These are phyloP conservation scores for Zymoseptoria brevis DNA, from an alignment of 2,329 filamentous ascomycete genomes.

Conservation along the genomic window DNA sequence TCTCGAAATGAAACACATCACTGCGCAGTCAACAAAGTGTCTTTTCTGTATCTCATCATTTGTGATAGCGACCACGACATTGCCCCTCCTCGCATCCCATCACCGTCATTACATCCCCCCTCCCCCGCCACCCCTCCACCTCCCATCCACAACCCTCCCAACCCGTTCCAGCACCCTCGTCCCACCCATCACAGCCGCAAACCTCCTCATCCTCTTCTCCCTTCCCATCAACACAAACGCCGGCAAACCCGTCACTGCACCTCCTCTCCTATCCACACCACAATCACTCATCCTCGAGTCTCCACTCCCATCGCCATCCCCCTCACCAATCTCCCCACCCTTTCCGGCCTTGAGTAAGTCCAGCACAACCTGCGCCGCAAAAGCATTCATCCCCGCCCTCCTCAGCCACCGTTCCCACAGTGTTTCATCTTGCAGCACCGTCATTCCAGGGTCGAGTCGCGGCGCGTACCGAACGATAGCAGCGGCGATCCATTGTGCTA, in stretches of 20 bases:
- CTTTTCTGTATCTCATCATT: no score
- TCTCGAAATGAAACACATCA: no score
- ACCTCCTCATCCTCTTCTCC: constrained; percentile 42
- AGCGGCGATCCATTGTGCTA: constrained; percentile 34
- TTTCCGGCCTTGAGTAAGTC: constrained; percentile 33
- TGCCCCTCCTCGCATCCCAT: background rate
- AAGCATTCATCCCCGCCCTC: constrained; percentile 59
- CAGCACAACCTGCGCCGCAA: constrained; percentile 60
- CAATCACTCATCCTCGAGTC: background rate
- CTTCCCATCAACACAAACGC: constrained; percentile 51
- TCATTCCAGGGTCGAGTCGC: constrained; percentile 23
- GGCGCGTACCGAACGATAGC: constrained; percentile 34
- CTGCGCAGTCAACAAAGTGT: no score
- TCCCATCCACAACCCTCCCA: constrained; percentile 43
- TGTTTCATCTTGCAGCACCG: constrained; percentile 46
- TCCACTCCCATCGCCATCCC: background rate
- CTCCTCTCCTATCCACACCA: constrained; percentile 21
- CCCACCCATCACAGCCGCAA: constrained; percentile 49
- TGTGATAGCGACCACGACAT: no score
- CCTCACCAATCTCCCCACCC: background rate
- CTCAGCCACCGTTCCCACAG: constrained; percentile 61
- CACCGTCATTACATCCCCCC: background rate
- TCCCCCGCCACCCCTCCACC: constrained; percentile 4
- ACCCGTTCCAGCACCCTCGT: constrained; percentile 46
- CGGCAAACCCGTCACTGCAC: constrained; percentile 36